Percentiles rank a stretch among this genome's conserved stretches.
Conservation (phyloP, 352 stramenopile genomes). For the Pythium chondricola region DNA sequence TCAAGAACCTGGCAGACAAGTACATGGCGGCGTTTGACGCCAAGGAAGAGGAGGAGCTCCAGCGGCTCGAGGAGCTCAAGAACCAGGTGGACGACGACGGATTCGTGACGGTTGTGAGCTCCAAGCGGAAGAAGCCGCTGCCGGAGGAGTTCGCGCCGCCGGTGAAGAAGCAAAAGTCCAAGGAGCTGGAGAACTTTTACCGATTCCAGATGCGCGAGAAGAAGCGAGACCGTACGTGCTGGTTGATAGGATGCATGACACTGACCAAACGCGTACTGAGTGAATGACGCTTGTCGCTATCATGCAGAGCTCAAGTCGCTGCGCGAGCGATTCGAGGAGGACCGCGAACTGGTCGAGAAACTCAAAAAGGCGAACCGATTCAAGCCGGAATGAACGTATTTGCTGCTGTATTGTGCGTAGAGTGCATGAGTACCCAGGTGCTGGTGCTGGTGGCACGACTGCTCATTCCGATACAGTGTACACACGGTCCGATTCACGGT, state of each 20-base stretch:
- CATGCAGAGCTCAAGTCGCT: constrained; percentile 70
- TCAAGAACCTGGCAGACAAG: constrained; percentile 64
- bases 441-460: too few relatives aligned
- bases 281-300: constrained; percentile 6
- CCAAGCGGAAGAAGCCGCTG: constrained; percentile 48
- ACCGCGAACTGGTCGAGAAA: constrained; percentile 69
- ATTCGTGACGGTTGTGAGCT: constrained; percentile 78
- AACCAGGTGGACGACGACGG: constrained; percentile 76
- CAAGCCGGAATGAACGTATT: constrained; percentile 53
- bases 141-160: constrained; percentile 35
- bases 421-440: too few relatives aligned
- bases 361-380: constrained; percentile 82
- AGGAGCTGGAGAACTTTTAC: constrained; percentile 81
- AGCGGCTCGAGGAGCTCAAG: constrained; percentile 67
- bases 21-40: constrained; percentile 78
- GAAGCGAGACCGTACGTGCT: constrained; percentile 71
- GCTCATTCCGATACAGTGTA: too few relatives aligned
- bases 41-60: constrained; percentile 52
- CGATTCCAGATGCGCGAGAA: constrained; percentile 84
- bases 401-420: too few relatives aligned
- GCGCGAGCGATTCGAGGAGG: constrained; percentile 80
- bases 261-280: neutral
- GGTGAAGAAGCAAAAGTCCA: constrained; percentile 80
- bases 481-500: too few relatives aligned
- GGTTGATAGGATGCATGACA: neutral